Base-by-base conservation (phyloP, 352 stramenopile species). In the Phytopythium delawarense region DNA sequence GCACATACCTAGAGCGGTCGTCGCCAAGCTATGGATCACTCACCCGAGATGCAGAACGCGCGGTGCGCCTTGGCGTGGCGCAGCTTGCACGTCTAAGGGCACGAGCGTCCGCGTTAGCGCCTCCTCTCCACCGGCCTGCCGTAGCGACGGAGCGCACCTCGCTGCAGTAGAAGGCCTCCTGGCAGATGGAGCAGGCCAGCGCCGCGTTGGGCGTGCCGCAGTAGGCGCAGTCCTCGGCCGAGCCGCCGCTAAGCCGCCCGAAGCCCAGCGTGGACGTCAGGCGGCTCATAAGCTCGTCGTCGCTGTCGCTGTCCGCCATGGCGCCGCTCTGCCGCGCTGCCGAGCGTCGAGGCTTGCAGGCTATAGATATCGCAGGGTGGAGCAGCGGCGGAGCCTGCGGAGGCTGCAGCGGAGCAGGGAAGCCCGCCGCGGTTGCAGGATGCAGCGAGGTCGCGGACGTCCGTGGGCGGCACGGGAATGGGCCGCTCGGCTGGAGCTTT, bases 251-350 rank as follows among this genome's bases (percentile, higher is more conserved):
- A 16, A 70, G 51, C 52, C 63, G 70, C 16, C 57, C 62, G 37
- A 84, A 78, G 49, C 55, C 61, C 66, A 76, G 66, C 51, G 70
- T 61, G 59, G 70, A 79, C 25, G 73, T 79, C 39, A 93, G 78
- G 30, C 77, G 74, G 58, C 60, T 88, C 84, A 95, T 91, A 65
- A 95, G 81, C 70, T 95, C 86, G 60, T 95, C 86, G 60, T 93
- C 86, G 77, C 86, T 95, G 76, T 95, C 84, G 72, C 79, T 95
- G 70, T 95, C 83, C 34, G 59, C 63, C 79, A 89, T 40, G 35
- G 35, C 35, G 35, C 35, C 35, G 35, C 35, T 16, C 35, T 15
- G 35, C 11, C 34, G 34, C 7, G 2, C 7, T 39, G 5, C 9
- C 35, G 35, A 7, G 9, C 9, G 35, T 6, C 35, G 35, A 40